Evolutionary conservation across 176 grass and related monocot species (phyloP).

Genomic region (Aechmea fasciata): DNA sequence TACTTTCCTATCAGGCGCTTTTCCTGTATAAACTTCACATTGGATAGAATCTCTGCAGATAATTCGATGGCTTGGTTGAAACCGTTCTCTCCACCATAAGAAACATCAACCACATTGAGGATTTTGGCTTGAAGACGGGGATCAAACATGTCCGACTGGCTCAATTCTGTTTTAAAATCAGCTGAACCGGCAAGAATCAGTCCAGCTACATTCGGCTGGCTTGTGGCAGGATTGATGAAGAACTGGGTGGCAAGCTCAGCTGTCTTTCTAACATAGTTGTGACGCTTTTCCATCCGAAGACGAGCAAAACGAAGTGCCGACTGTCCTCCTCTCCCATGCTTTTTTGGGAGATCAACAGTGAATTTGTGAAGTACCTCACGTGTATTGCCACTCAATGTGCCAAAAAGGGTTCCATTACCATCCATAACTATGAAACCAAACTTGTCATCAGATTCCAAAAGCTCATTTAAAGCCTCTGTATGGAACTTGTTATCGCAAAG

Average conservation of each 20-base stretch:
- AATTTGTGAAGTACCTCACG: constrained; percentile 1
- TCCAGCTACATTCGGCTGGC: background rate
- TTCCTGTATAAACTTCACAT: constrained; percentile 1
- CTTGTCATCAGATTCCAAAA: background rate
- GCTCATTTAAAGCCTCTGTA: constrained; percentile 2
- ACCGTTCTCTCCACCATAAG: background rate
- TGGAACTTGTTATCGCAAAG: constrained; percentile 4
- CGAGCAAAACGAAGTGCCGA: background rate
- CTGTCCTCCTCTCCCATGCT: background rate
- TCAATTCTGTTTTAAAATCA: constrained; percentile 3
- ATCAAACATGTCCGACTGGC: constrained; percentile 4
- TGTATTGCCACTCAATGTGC: constrained; percentile 1
- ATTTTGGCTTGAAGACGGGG: background rate
- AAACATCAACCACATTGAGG: constrained; percentile 1
- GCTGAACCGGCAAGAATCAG: background rate
- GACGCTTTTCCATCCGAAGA: background rate
- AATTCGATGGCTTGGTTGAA: background rate
- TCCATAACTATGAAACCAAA: constrained; percentile 4
- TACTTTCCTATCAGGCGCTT: background rate
- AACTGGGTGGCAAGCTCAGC: background rate
- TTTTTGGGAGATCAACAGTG: constrained; percentile 1
- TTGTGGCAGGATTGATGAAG: constrained; percentile 1
- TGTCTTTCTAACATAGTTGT: background rate
- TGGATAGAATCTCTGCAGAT: background rate
- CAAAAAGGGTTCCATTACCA: constrained; percentile 1